phyloP scores from a whole-genome alignment of 352 stramenopile genomes.

The Globisporangium spiculum region DNA sequence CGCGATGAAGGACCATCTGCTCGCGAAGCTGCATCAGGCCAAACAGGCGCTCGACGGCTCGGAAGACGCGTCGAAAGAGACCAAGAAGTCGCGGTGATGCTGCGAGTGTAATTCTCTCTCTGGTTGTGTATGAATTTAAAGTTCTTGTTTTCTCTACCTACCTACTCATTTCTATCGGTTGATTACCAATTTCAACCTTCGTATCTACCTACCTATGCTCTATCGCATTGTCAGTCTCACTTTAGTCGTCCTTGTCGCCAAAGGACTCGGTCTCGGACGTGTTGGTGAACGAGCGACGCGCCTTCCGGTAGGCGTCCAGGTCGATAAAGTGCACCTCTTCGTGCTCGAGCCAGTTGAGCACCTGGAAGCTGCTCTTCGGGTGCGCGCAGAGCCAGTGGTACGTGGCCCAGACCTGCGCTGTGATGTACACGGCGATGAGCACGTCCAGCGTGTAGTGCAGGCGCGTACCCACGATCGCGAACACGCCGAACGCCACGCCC shows the following conservation, averaged over 20 bases:
- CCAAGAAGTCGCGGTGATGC: slow-evolving; percentile 41
- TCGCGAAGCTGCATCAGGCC: slow-evolving; percentile 33
- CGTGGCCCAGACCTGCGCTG: slow-evolving; percentile 77
- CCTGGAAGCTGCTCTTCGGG: slow-evolving; percentile 50
- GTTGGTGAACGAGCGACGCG: slow-evolving; percentile 50
- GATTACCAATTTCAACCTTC: neutral
- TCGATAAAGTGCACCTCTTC: slow-evolving; percentile 81
- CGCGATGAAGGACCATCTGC: slow-evolving; percentile 60
- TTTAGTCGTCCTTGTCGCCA: slow-evolving; percentile 13
- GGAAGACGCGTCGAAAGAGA: slow-evolving; percentile 7
- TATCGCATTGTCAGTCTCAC: neutral
- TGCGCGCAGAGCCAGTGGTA: slow-evolving; percentile 81
- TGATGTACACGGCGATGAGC: slow-evolving; percentile 87
- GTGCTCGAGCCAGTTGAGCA: slow-evolving; percentile 83
- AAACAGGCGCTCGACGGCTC: slow-evolving; percentile 8
- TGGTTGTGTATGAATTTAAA: neutral
- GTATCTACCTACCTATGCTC: neutral
- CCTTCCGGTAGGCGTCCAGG: slow-evolving; percentile 74
- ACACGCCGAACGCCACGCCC: slow-evolving; percentile 57
- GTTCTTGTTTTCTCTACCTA: slow-evolving; percentile 3
- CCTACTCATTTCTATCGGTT: slow-evolving; percentile 7
- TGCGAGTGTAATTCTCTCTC: neutral
- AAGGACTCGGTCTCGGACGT: slow-evolving; percentile 21
- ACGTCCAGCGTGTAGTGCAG: slow-evolving; percentile 88
- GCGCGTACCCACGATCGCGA: slow-evolving; percentile 82